Evolutionary conservation across 2,329 filamentous ascomycete species (phyloP), one percentile per base, ranked within the genome.

Genomic region (Beauveria varroae): DNA sequence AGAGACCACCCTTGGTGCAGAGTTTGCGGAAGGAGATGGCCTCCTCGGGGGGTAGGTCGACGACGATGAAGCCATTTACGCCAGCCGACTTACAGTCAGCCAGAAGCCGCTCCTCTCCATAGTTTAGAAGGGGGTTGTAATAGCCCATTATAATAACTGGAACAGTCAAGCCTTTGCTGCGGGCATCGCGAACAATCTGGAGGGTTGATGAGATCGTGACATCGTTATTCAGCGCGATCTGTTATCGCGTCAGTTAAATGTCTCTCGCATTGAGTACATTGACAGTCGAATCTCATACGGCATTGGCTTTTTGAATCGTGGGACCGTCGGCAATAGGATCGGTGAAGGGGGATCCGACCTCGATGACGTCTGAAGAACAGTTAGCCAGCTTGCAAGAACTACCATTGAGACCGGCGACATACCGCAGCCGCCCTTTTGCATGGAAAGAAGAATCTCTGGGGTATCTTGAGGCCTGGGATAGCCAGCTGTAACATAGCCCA

Each of bases 241-340:
- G 71, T 10, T 10, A 44, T 24, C 2, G 37, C 3, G 20, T 59
- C 24, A 59, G 57, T 37, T n/a, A 3, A 6, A 47, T 16, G 12
- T 20, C 12, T 49, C 18, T n/a, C 4, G 12, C 18, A 28, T 7
- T 24, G 26, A 2, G 10, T 12, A 41, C 18, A 24, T 14, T 24
- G 12, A 10, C 9, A 41, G 9, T 49, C 7, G 24, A 18, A 22
- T 46, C 40, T 40, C 69, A 78, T 87, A 80, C 86, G 46, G 91
- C 97, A 77, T 99, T 99, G 66, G 95, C 86, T 65, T 87, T 95
- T 79, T 99, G 95, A 67, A 99, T 98, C 5, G 93, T 97, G 41
- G 95, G 95, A 30, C 95, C 95, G 76, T 99, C 95, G 68, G 93
- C 95, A 75, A 98, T 98, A 62, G 95, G 95, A 74, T 99, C 95